Evolutionary conservation across 1,284 basidiomycete genomes (phyloP).

Genomic region (Ustilago cynodontis): DNA sequence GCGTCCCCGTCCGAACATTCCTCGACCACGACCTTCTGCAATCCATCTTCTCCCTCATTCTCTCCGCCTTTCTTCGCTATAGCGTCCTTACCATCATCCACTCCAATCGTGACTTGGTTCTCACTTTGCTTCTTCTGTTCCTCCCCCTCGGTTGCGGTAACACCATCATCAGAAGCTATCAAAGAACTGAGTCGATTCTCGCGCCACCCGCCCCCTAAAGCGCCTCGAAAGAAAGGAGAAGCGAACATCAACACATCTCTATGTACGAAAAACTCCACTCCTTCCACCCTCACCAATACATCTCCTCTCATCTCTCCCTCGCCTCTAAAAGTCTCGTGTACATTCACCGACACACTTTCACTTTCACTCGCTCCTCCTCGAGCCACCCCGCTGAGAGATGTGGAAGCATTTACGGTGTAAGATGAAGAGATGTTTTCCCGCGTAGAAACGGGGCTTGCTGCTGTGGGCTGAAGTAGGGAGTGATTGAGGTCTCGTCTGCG

Average conservation of each 20-base stretch:
- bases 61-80: background rate
- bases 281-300: slow-evolving; percentile 48
- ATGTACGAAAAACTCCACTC: slow-evolving; percentile 57
- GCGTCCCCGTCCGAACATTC: background rate
- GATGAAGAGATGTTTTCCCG: slow-evolving; percentile 36
- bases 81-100: background rate
- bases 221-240: slow-evolving; percentile 50
- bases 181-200: slow-evolving; percentile 36
- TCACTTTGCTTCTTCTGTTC: too few relatives aligned
- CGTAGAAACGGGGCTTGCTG: slow-evolving; percentile 27
- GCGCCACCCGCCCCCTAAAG: slow-evolving; percentile 51
- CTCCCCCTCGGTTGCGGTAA: background rate
- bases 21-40: background rate
- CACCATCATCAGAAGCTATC: background rate
- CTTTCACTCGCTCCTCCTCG: background rate
- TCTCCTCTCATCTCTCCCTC: slow-evolving; percentile 45
- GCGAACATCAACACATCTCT: slow-evolving; percentile 52
- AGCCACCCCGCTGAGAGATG: background rate
- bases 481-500: slow-evolving; percentile 22
- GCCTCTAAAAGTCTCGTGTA: slow-evolving; percentile 40
- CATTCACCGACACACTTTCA: slow-evolving; percentile 14
- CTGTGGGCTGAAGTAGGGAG: slow-evolving; percentile 25
- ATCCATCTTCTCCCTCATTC: background rate
- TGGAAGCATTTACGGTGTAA: slow-evolving; percentile 4
- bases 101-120: too few relatives aligned